Evolutionary conservation across 1,139 yeast species (phyloP), one percentile per base, ranked within the genome.

Genomic region (Saccharomyces hybrid): DNA sequence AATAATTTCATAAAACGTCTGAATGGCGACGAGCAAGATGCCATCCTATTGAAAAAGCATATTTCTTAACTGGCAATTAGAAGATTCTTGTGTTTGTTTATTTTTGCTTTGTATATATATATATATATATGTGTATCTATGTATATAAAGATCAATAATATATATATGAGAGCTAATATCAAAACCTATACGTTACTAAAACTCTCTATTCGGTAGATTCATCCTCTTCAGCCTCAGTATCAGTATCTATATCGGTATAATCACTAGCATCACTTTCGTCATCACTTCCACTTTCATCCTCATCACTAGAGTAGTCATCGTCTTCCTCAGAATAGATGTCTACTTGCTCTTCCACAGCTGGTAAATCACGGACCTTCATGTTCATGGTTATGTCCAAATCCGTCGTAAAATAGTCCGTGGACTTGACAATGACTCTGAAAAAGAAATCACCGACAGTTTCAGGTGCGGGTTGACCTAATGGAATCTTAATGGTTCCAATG

Each of bases 401-500:
- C 28, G 79, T 73, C 3, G 91, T 89, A 66, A 82, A 86, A 68
- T 86, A 86, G 50, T 84, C 81, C 56, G 85, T 77, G 56, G 84
- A 82, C 66, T 81, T 84, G 63, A 86, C 70, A 20, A 83, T 69
- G 38, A 86, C 73, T 71, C 91, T 76, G 76, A 86, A 88, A 61
- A 80, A 82, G 65, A 74, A 81, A 27, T 73, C 74, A 38, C 95
- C 96, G 28, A 74, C 73, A 53, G 76, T 75, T 31, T 78, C 78
- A 9, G 97, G 96, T 3, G 95, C 81, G 53, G 95, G 88, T 53
- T 80, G 75, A 13, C 84, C 72, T 52, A 90, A 71, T 60, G 86
- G 89, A 53, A 90, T 75, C 69, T 87, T 89, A 66, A 88, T 84
- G 1, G 91, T 83, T 53, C 89, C 82, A 53, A 88, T 75, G 3